A percentile compares a stretch with the other conserved stretches of the same genome.
These are phyloP conservation scores for Mycena albidolilacea DNA, from an alignment of 768 basidiomycete genomes.

Conservation along the genomic window DNA sequence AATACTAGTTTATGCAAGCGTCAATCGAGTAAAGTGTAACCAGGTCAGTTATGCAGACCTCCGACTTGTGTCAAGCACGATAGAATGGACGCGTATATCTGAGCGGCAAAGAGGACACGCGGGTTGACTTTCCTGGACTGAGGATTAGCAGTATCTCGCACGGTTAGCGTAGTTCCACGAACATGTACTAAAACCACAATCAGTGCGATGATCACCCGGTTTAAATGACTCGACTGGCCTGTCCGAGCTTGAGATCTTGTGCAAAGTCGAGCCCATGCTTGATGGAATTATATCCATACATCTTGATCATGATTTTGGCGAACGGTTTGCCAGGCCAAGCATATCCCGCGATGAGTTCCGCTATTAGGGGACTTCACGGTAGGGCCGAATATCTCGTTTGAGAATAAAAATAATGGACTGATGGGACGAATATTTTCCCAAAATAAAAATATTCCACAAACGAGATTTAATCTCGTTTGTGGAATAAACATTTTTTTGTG, in stretches of 20 bases:
- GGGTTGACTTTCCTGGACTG: conserved; percentile 24
- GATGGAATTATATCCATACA: conserved; percentile 29
- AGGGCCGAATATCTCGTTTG: no score
- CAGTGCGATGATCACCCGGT: not conserved
- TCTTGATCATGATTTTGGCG: conserved; percentile 30
- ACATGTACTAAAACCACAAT: not conserved
- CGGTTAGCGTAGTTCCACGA: no score
- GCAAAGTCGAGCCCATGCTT: conserved; percentile 29
- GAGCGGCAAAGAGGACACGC: conserved; percentile 21
- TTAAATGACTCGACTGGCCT: conserved; percentile 1
- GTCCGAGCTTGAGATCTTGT: conserved; percentile 31
- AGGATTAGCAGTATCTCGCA: not conserved
- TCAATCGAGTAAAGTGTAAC: not conserved
- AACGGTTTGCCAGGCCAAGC: conserved; percentile 28
- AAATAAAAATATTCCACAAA: no score
- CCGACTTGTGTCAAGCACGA: conserved; percentile 27
- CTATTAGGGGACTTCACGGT: no score
- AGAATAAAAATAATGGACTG: no score
- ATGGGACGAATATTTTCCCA: no score
- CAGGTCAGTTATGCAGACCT: not conserved
- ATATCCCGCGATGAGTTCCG: conserved; percentile 23
- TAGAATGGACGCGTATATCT: conserved; percentile 18
- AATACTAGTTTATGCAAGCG: conserved; percentile 12
- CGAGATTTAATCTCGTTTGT: no score
- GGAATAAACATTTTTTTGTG: no score